Conservation (phyloP, 257 asterid genomes). For the Petunia axillaris region DNA sequence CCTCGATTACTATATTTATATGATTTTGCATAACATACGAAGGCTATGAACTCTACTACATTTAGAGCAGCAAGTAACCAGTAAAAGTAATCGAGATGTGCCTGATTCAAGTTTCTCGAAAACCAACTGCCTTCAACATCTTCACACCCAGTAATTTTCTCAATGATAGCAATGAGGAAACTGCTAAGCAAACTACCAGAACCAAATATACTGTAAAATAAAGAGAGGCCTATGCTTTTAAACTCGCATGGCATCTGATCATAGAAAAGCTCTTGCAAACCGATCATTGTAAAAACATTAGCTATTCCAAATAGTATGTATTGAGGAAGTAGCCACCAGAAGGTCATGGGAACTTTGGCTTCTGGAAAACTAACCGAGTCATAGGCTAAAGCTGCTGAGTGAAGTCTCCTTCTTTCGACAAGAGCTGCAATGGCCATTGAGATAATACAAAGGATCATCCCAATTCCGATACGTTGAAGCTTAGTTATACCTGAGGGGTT, state of each 20-base stretch:
- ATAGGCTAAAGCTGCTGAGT: constrained; percentile 29
- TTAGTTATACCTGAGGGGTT: constrained; percentile 58
- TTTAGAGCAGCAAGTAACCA: constrained; percentile 58
- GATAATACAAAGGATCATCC: constrained; percentile 39
- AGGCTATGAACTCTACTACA: constrained; percentile 36
- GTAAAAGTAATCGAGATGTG: constrained; percentile 48
- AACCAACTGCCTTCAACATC: constrained; percentile 53
- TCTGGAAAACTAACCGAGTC: constrained; percentile 40
- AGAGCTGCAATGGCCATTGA: constrained; percentile 53
- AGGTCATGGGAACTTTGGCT: constrained; percentile 45
- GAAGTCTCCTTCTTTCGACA: constrained; percentile 44
- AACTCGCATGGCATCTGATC: constrained; percentile 60
- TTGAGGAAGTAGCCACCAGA: constrained; percentile 65
- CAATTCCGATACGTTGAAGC: constrained; percentile 61
- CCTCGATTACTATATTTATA: too few relatives aligned
- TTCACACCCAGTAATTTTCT: constrained; percentile 33
- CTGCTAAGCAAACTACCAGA: constrained; percentile 59
- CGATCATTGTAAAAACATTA: constrained; percentile 57
- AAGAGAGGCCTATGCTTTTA: constrained; percentile 69
- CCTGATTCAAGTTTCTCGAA: constrained; percentile 50
- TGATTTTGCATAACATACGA: too few relatives aligned
- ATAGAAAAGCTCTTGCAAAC: constrained; percentile 68
- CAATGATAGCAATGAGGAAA: constrained; percentile 47
- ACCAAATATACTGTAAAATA: constrained; percentile 51
- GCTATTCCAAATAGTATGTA: constrained; percentile 50